These are phyloP conservation scores for Fraxinus nigra DNA, from an alignment of 305 asterid genomes.

Conservation along the genomic window DNA sequence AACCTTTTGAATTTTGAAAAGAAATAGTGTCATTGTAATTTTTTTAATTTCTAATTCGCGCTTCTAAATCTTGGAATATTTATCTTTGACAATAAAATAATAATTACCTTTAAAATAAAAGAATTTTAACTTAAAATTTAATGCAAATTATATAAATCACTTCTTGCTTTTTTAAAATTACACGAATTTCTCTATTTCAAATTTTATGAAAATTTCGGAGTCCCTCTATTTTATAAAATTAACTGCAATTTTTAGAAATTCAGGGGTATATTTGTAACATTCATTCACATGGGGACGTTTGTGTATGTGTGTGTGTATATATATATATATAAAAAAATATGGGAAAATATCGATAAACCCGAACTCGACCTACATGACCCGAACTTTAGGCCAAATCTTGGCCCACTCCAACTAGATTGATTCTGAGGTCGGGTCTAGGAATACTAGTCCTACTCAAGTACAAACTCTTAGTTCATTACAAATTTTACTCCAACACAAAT, in stretches of 20 bases:
- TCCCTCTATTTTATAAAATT: neutral
- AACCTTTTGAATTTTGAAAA: neutral
- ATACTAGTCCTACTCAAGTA: no score
- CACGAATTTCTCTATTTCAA: neutral
- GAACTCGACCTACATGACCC: no score
- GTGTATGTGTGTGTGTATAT: no score
- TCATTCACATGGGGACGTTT: neutral
- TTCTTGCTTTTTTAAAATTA: neutral
- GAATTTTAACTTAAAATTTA: neutral
- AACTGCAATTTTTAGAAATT: neutral
- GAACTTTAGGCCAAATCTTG: no score
- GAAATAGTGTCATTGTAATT: neutral
- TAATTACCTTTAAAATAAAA: neutral
- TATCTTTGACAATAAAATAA: no score
- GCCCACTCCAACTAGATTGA: no score
- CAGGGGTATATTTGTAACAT: neutral
- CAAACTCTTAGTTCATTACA: no score
- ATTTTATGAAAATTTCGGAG: neutral
- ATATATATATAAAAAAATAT: no score
- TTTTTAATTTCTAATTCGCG: no score
- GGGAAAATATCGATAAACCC: no score
- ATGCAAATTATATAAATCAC: neutral
- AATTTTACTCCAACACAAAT: no score
- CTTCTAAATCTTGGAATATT: neutral
- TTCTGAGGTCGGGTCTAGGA: no score